Evolutionary conservation across 306 rosid species (phyloP).

Genomic region (Fagus crenata): DNA sequence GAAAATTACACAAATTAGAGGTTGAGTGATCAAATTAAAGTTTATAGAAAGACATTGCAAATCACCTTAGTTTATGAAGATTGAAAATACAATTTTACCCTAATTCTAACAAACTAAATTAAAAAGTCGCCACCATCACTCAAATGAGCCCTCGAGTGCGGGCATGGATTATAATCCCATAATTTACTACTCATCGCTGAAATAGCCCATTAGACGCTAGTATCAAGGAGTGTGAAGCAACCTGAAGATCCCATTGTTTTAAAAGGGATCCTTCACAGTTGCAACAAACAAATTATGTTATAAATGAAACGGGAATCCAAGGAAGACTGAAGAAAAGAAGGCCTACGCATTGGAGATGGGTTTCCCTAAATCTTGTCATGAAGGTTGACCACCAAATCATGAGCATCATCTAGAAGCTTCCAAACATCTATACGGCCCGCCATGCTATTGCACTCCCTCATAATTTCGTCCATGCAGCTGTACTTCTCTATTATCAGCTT

Average conservation of each 20-base stretch:
- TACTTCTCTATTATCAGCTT: constrained; percentile 87
- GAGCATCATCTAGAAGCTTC: constrained; percentile 97
- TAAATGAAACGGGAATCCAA: background rate
- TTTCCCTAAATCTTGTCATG: constrained; percentile 75
- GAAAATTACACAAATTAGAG: no score
- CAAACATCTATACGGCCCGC: constrained; percentile 90
- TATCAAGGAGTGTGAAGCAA: constrained; percentile 25
- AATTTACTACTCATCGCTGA: background rate
- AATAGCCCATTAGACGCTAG: constrained; percentile 21
- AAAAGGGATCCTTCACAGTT: constrained; percentile 5
- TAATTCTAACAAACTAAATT: background rate
- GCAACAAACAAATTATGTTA: constrained; percentile 22
- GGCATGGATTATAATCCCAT: constrained; percentile 28
- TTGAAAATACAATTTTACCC: no score
- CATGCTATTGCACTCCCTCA: constrained; percentile 96
- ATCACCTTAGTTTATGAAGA: no score
- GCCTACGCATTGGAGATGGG: constrained; percentile 41
- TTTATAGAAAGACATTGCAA: no score
- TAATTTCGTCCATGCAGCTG: constrained; percentile 98
- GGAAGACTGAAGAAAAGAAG: background rate
- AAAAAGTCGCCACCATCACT: constrained; percentile 8
- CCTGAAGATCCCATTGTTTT: constrained; percentile 15
- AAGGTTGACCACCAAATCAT: constrained; percentile 84
- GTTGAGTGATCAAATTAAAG: no score
- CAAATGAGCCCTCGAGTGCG: constrained; percentile 22